Conservation (phyloP, 805 yeast genomes). For the Myxozyma melibiosi region DNA sequence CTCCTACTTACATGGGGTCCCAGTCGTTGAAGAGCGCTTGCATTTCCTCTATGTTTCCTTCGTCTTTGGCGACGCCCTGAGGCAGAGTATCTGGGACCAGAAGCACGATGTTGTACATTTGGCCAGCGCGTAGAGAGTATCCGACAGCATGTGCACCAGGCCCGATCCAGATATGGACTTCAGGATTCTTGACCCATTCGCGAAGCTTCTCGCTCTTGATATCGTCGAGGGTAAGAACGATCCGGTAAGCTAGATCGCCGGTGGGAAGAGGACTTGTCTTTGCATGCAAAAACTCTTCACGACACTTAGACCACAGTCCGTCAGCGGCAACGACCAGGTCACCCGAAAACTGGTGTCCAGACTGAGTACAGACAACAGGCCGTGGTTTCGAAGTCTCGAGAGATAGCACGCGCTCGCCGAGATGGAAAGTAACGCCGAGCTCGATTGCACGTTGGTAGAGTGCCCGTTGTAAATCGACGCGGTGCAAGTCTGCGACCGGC, state of each 20-base stretch:
- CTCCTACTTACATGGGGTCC: too few species aligned
- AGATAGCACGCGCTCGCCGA: background rate
- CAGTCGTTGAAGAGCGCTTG: too few species aligned
- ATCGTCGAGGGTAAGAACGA: constrained; percentile 1
- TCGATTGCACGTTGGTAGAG: constrained; percentile 1
- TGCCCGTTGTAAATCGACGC: constrained; percentile 13
- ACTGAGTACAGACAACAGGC: background rate
- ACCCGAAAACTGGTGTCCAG: constrained; percentile 4
- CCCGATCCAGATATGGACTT: constrained; percentile 20
- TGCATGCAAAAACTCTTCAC: too few species aligned
- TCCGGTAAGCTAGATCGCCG: constrained; percentile 13
- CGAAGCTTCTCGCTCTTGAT: constrained; percentile 4
- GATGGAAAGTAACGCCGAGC: constrained; percentile 7
- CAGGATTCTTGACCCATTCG: constrained; percentile 11
- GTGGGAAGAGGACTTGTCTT: too few species aligned
- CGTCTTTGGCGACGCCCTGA: too few species aligned
- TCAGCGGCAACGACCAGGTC: constrained; percentile 26
- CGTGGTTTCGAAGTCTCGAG: background rate
- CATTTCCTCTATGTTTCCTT: too few species aligned
- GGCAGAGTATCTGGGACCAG: too few species aligned
- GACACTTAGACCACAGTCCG: constrained; percentile 4
- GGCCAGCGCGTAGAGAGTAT: constrained; percentile 7
- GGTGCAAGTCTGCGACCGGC: constrained; percentile 8
- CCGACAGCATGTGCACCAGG: constrained; percentile 18
- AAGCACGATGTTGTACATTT: constrained; percentile 16